These are phyloP conservation scores for Oryza australiensis DNA, from an alignment of 176 grass and related monocot species.

Conservation along the genomic window DNA sequence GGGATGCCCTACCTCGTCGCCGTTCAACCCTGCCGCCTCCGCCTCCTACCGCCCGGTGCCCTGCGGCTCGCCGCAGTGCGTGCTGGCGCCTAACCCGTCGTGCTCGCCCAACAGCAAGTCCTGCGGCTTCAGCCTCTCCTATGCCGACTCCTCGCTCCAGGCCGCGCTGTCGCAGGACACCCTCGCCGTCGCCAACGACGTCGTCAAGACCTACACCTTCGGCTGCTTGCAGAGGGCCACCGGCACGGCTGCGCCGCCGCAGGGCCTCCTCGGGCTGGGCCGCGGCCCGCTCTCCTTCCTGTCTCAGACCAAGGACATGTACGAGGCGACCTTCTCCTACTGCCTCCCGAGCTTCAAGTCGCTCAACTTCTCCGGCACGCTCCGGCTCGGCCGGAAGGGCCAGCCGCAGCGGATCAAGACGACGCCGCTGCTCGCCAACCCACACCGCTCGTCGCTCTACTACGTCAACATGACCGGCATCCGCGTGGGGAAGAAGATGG, in stretches of 20 bases:
- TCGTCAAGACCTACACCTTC: constrained; percentile 69
- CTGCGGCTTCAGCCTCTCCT: constrained; percentile 75
- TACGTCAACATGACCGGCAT: constrained; percentile 89
- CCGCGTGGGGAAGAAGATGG: constrained; percentile 62
- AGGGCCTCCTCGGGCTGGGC: constrained; percentile 85
- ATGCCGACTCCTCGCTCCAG: constrained; percentile 60
- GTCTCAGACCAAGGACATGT: constrained; percentile 70
- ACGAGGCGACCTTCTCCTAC: constrained; percentile 79
- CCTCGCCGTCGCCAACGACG: constrained; percentile 65
- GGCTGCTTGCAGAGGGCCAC: constrained; percentile 67
- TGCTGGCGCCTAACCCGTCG: constrained; percentile 49
- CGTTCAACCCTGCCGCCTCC: constrained; percentile 51
- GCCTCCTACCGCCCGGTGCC: constrained; percentile 46
- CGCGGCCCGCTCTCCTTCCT: constrained; percentile 78
- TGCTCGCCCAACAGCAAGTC: constrained; percentile 37
- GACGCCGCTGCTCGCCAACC: constrained; percentile 70
- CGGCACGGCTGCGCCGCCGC: constrained; percentile 73
- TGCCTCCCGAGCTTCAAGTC: constrained; percentile 89
- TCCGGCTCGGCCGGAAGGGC: constrained; percentile 66
- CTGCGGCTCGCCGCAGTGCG: constrained; percentile 62
- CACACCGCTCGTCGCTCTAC: constrained; percentile 81
- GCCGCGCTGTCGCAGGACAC: constrained; percentile 64
- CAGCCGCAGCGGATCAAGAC: constrained; percentile 77
- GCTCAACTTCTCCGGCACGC: constrained; percentile 84
- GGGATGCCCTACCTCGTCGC: constrained; percentile 49